Base-by-base conservation (phyloP, 768 basidiomycete genomes). In the Suillus brevipes region DNA sequence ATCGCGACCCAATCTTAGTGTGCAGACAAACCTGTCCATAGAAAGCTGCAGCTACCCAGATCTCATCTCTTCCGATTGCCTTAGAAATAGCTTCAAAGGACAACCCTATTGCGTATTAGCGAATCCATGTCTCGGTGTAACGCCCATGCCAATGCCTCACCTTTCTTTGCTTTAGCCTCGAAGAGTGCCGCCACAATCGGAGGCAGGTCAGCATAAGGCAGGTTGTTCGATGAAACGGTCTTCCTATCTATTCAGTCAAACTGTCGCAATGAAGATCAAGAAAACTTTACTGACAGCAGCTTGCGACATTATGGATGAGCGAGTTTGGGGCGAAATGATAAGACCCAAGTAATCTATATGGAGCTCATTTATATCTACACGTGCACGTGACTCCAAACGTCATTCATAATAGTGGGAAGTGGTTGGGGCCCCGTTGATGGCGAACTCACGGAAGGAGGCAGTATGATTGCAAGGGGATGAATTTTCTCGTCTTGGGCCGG, bases 11-110 rank as follows among this genome's bases (percentile, higher is more conserved):
- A 20, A 59, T 38, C 37, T 1, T 25, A 65, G 14, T 43, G 13
- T 28, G 47, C 61, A 34, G 52, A 69, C 78, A 25, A 65, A 89
- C 90, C 80, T 93, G 92, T 8, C 88, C 92, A 69, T 92, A 92
- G 76, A 94, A 91, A 57, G 87, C 87, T 7, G 92, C 86, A 4
- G 92, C 92, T 31, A 93, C 82, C 90, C 91, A 94, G 31, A 94
- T 82, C 71, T 94, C 92, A 72, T 92, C 89, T 73, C 83, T 87
- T 28, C 83, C 85, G 61, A 94, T 83, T 8, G 79, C 80, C 64
- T 87, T 79, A 13, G 83, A 91, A 68, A 94, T 85, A 45, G 84
- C 79, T 64, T 87, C 90, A 66, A 93, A 94, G 16, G 88, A 87
- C 66, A 89, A 68, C 18, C 87, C 89, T 90, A 60, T 18, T 18